These are phyloP conservation scores for Neonectria magnoliae DNA, from an alignment of 2,329 filamentous ascomycete genomes.

Conservation along the genomic window DNA sequence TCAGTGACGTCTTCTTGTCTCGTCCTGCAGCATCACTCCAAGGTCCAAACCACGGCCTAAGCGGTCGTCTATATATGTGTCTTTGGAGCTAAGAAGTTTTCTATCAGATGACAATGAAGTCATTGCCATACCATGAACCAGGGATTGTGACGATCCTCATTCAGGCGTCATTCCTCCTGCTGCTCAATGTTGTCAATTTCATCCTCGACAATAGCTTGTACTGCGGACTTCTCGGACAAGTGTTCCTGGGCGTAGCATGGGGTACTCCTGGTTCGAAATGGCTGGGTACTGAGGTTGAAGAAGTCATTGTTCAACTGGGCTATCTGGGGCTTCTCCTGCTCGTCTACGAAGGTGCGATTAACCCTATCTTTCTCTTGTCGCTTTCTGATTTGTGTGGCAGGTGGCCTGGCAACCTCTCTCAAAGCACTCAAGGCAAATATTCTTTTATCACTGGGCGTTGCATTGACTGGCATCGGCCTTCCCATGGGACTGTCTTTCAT, in stretches of 20 bases:
- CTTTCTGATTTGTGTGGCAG: slow-evolving; percentile 44
- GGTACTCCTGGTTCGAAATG: slow-evolving; percentile 72
- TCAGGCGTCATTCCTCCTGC: slow-evolving; percentile 68
- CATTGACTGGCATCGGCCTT: slow-evolving; percentile 69
- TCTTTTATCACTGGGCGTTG: slow-evolving; percentile 68
- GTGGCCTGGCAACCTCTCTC: slow-evolving; percentile 59
- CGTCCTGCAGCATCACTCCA: no score
- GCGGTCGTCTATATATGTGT: no score
- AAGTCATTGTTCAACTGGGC: slow-evolving; percentile 70
- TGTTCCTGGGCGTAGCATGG: slow-evolving; percentile 76
- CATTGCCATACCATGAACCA: slow-evolving; percentile 69
- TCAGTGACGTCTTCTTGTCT: no score
- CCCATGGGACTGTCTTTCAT: slow-evolving; percentile 75
- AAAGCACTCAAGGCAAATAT: slow-evolving; percentile 66
- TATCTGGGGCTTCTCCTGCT: slow-evolving; percentile 78
- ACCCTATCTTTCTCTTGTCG: accelerated
- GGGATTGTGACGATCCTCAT: slow-evolving; percentile 67
- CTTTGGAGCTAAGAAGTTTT: no score
- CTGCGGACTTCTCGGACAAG: slow-evolving; percentile 77
- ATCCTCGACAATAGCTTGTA: slow-evolving; percentile 69
- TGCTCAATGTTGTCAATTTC: slow-evolving; percentile 68
- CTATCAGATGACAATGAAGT: background rate
- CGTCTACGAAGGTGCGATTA: slow-evolving; percentile 70
- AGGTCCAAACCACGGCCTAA: background rate
- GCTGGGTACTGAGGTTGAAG: slow-evolving; percentile 63